A percentile compares a stretch with the other conserved stretches of the same genome.
phyloP scores from a whole-genome alignment of 2,329 filamentous ascomycete species.

The Talaromyces albobiverticillius region DNA sequence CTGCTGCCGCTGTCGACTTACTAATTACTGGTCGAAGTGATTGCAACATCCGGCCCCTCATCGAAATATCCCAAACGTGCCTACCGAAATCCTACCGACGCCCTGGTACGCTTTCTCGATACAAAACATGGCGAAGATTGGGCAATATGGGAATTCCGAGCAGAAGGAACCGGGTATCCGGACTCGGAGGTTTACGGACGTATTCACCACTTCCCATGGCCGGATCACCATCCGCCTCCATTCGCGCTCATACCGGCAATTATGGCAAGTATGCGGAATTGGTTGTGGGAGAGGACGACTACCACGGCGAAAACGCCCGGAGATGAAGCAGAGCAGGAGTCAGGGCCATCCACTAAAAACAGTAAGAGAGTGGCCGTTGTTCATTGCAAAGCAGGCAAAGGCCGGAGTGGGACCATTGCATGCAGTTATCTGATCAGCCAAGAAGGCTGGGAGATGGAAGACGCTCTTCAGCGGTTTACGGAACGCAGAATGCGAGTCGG shows the following conservation, averaged over 20 bases:
- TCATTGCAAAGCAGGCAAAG: conserved; percentile 97
- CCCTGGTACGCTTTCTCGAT: conserved; percentile 84
- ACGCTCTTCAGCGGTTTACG: conserved; percentile 68
- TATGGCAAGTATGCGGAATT: conserved; percentile 88
- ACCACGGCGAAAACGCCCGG: neutral
- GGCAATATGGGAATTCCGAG: conserved; percentile 97
- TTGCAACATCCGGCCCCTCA: conserved; percentile 79
- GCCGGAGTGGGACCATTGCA: conserved; percentile 80
- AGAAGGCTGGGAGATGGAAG: conserved; percentile 65
- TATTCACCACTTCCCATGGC: conserved; percentile 91
- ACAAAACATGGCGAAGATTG: conserved; percentile 77
- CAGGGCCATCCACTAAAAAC: conserved; percentile 23
- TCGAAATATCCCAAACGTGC: conserved; percentile 86
- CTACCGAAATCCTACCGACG: conserved; percentile 89
- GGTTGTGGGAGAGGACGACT: conserved; percentile 54
- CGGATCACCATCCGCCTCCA: conserved; percentile 94
- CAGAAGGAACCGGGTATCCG: conserved; percentile 92
- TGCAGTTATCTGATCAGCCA: conserved; percentile 90
- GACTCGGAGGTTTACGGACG: conserved; percentile 83
- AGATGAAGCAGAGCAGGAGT: conserved; percentile 21
- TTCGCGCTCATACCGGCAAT: conserved; percentile 86
- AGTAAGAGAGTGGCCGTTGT: conserved; percentile 74
- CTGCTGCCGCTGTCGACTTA: neutral
- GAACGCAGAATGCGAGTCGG: conserved; percentile 82
- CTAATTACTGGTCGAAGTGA: conserved; percentile 39